phyloP scores from a whole-genome alignment of 106 monocot species.

The Hemerocallis citrina region DNA sequence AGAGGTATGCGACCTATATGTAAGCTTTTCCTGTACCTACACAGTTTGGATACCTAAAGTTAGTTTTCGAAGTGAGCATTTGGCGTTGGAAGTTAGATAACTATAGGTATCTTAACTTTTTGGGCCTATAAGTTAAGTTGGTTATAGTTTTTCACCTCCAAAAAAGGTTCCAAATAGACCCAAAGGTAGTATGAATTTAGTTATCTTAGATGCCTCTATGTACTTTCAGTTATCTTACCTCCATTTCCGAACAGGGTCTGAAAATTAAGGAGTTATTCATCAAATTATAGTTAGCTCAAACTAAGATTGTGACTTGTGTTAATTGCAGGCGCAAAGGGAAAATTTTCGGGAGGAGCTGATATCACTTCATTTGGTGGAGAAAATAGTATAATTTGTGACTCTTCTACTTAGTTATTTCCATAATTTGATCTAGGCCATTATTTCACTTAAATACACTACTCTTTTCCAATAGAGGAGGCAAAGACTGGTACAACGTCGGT shows the following conservation, averaged over 20 bases:
- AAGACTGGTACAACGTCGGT: conserved; percentile 58
- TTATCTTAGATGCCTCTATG: too few relatives aligned
- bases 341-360: conserved; percentile 95
- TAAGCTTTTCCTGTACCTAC: too few relatives aligned
- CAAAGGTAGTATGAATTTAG: too few relatives aligned
- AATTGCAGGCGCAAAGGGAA: conserved; percentile 57
- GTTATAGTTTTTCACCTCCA: too few relatives aligned
- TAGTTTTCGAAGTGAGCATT: too few relatives aligned
- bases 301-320: background rate
- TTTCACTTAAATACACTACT: conserved; percentile 8
- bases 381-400: conserved; percentile 31
- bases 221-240: background rate
- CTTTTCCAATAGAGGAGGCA: conserved; percentile 31
- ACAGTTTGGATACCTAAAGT: too few relatives aligned
- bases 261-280: background rate
- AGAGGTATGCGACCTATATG: too few relatives aligned
- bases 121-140: too few relatives aligned
- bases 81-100: too few relatives aligned
- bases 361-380: conserved; percentile 75
- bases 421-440: background rate
- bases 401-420: background rate
- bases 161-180: too few relatives aligned
- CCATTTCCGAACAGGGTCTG: background rate
- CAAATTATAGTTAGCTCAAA: too few relatives aligned
- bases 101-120: too few relatives aligned